Evolutionary conservation across 768 basidiomycete species (phyloP), one percentile per base, ranked within the genome.

Genomic region (Boletus reticuloceps): DNA sequence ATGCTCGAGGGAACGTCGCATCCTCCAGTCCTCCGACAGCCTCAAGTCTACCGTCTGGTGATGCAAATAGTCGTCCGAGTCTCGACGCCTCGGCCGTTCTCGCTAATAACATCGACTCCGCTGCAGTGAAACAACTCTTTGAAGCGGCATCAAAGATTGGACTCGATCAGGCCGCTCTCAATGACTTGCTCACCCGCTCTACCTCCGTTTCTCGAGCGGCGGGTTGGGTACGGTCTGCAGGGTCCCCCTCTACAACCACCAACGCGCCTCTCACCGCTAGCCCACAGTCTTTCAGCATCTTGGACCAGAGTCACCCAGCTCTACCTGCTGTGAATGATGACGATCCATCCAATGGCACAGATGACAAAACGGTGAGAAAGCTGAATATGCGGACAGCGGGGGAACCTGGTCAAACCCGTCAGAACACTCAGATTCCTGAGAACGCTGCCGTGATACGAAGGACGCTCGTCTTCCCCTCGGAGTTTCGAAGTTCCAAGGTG

Each of bases 401-500:
- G 53, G 67, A 59, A 56, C 48, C 56, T 34, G 62, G 58, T 53
- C 65, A 72, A 47, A 66, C 65, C 40, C 62, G 59, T 50, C 63
- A 67, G 54, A 63, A 74, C 34, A 72, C 65, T 44, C 67, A 69
- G 27, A 59, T 64, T 56, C 67, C 74, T 61, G 77, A 75, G 61
- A 69, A 65, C 27, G 71, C 77, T 51, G 69, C 83, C 22, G 72
- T 93, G 55, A 79, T 93, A 49, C 82, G 91, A 65, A 79, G 91
- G 64, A 94, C 91, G 1, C 80, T 93, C 61, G 86, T 92, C 62
- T 83, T 85, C 63, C 85, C 90, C 46, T 86, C 86, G 53, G 89
- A 91, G 61, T 73, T 80, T 46, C 78, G 76, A 60, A 73, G 77
- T 38, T 79, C 86, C 20, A 77, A 80, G 43, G 70, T 80, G 37